Conservation (phyloP, 78 protist genomes). For the Dictyostelium intermedium region DNA sequence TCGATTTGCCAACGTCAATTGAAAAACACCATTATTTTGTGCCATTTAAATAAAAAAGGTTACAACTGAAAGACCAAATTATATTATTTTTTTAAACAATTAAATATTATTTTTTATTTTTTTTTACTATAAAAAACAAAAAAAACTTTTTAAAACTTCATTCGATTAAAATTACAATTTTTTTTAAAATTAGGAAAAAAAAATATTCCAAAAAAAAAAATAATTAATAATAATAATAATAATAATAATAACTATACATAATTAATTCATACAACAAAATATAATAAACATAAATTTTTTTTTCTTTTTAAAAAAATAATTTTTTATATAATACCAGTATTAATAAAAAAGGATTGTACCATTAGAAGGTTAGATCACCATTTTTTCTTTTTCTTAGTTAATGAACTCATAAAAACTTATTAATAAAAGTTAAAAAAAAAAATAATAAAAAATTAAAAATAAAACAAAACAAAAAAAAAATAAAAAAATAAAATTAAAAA, state of each 20-base stretch:
- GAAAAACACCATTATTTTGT: not conserved
- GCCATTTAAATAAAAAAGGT: not conserved
- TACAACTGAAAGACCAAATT: not conserved
- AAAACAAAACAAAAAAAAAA: not conserved
- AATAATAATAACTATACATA: not conserved
- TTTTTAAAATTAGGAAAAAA: not conserved
- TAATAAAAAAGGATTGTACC: not conserved
- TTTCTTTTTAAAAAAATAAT: not conserved
- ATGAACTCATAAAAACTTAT: no score
- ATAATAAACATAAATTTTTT: not conserved
- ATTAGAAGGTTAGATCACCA: no score
- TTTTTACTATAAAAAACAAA: not conserved
- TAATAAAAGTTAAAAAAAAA: not conserved
- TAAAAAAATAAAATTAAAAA: not conserved
- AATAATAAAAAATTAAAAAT: not conserved
- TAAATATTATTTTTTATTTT: not conserved
- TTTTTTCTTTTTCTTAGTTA: no score
- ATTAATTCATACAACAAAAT: not conserved
- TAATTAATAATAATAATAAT: not conserved
- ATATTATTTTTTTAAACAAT: not conserved
- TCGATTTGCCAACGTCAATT: not conserved
- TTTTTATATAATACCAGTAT: not conserved
- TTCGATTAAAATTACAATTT: not conserved
- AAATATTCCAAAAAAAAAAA: not conserved
- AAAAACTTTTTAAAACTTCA: not conserved